A percentile compares a stretch with the other conserved stretches of the same genome.
Conservation (phyloP, 164 flowering plant genomes). For the Berberis vulgaris region DNA sequence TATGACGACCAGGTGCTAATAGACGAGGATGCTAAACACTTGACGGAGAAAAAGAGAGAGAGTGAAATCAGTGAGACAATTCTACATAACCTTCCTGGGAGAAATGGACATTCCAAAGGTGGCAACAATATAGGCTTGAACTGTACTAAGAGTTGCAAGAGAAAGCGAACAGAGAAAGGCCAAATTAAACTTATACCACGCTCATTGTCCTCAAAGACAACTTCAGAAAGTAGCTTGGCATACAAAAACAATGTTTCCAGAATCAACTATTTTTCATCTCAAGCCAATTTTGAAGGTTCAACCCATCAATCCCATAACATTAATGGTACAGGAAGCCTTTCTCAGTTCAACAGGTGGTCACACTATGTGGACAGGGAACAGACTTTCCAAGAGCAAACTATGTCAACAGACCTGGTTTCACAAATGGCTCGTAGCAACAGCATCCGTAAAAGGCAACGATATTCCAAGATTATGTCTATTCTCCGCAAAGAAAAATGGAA, state of each 20-base stretch:
- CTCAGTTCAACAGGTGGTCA: too few species aligned
- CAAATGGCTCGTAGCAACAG: not conserved
- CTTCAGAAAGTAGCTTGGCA: not conserved
- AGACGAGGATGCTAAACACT: too few species aligned
- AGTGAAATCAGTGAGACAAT: too few species aligned
- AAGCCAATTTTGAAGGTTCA: too few species aligned
- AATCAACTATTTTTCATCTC: too few species aligned
- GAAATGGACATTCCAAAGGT: too few species aligned
- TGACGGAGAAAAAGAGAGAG: too few species aligned
- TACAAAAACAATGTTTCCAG: too few species aligned
- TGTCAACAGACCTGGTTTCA: not conserved
- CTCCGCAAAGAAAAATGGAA: slow-evolving; percentile 11
- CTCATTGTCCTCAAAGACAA: slow-evolving; percentile 10
- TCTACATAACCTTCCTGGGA: too few species aligned
- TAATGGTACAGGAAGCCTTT: too few species aligned
- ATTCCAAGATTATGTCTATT: slow-evolving; percentile 10
- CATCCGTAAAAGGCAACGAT: not conserved
- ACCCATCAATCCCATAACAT: too few species aligned
- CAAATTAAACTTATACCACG: slow-evolving; percentile 16
- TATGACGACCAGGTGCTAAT: too few species aligned
- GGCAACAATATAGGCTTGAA: not conserved
- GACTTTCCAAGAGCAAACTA: not conserved
- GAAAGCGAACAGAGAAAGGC: slow-evolving; percentile 43
- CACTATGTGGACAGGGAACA: not conserved
- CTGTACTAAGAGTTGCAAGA: slow-evolving; percentile 38